Evolutionary conservation across 176 grass and related monocot species (phyloP).

Genomic region (Hordeum marinum): DNA sequence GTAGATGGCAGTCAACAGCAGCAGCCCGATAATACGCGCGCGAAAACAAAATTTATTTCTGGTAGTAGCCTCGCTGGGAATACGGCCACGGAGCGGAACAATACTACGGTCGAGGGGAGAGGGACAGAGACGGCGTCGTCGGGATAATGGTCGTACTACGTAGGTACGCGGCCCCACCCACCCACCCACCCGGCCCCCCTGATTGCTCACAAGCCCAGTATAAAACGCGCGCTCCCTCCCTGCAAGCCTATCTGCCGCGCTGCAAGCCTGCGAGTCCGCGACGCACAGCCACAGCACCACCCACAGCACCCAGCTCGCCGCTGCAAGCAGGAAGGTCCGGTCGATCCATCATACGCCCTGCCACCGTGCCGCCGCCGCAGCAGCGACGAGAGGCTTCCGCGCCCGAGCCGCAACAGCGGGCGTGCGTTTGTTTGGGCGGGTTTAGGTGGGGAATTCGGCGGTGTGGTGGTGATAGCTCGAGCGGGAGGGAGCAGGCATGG

Average conservation of each 20-base stretch:
- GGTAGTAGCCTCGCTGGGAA: background rate
- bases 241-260: background rate
- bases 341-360: background rate
- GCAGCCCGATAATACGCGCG: background rate
- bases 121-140: background rate
- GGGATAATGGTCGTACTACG: slow-evolving; percentile 10
- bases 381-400: background rate
- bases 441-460: background rate
- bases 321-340: background rate
- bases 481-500: slow-evolving; percentile 30
- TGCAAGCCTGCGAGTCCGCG: background rate
- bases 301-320: background rate
- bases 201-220: slow-evolving; percentile 9
- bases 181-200: background rate
- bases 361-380: background rate
- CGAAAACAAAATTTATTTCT: background rate
- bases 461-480: background rate
- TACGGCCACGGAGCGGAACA: background rate
- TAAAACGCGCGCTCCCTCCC: slow-evolving; percentile 9
- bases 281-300: background rate
- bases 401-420: background rate
- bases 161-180: background rate
- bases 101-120: slow-evolving; percentile 5
- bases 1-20: background rate
- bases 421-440: background rate